These are phyloP conservation scores for Boletus subcaerulescens DNA, from an alignment of 768 basidiomycete genomes.

Conservation along the genomic window DNA sequence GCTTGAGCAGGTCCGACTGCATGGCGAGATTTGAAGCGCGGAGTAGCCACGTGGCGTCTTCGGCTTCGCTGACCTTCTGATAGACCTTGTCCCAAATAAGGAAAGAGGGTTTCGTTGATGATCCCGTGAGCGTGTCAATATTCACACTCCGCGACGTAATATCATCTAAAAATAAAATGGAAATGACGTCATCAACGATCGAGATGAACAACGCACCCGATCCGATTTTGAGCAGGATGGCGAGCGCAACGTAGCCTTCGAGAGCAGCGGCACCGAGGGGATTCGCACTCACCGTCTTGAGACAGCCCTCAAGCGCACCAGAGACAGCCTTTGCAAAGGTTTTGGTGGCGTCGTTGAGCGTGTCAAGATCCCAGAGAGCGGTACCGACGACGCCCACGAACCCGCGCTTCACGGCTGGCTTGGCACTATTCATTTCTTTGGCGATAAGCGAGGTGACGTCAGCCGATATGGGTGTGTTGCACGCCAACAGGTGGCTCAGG, in stretches of 20 bases:
- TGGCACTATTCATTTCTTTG: conserved; percentile 71
- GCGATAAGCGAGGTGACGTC: conserved; percentile 49
- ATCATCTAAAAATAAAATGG: conserved; percentile 35
- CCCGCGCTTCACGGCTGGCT: conserved; percentile 57
- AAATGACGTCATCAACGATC: not conserved
- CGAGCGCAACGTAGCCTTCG: conserved; percentile 80
- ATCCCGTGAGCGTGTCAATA: conserved; percentile 43
- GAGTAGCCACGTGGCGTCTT: conserved; percentile 76
- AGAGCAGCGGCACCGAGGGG: conserved; percentile 65
- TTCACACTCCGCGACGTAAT: conserved; percentile 46
- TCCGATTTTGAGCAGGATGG: conserved; percentile 50
- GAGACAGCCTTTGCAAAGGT: conserved; percentile 54
- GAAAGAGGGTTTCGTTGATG: conserved; percentile 76
- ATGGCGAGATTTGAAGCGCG: conserved; percentile 56
- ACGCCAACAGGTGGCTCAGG: conserved; percentile 50
- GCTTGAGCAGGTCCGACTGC: conserved; percentile 46
- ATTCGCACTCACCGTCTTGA: conserved; percentile 65
- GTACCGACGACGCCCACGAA: conserved; percentile 63
- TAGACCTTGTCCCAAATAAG: conserved; percentile 87
- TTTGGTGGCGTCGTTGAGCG: conserved; percentile 41
- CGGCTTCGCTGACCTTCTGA: conserved; percentile 57
- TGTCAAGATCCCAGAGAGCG: conserved; percentile 48
- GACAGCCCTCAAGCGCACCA: conserved; percentile 62
- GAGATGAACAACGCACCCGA: conserved; percentile 20
- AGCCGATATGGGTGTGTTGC: conserved; percentile 39